Evolutionary conservation across 2,329 filamentous ascomycete species (phyloP), one percentile per base, ranked within the genome.

Genomic region (Fusarium heterosporum): DNA sequence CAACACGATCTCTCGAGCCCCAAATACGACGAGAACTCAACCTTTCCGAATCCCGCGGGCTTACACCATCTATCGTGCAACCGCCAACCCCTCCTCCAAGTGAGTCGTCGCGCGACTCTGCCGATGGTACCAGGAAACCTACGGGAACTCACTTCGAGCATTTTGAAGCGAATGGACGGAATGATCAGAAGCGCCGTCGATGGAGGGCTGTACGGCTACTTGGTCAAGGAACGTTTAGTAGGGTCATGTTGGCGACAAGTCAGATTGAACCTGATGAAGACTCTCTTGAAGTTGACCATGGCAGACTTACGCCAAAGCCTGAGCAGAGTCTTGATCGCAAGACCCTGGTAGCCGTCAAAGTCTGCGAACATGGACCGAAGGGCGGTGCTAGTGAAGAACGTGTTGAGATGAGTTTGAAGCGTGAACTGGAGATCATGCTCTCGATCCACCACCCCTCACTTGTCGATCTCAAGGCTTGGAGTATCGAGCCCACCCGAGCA

Each of bases 141-240:
- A 82, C 81, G 68, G 80, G 78, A 38, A 69, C 79, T 5, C 69
- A 76, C 46, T 76, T 81, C 56, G 89, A 93, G 69, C 88, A 89
- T 64, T 96, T 93, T 74, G 85, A 91, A 72, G 90, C 92, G 28
- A 83, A 81, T 67, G 90, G 87, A 4, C 84, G 91, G 32, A 82
- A 85, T 48, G 88, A 93, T 59, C 80, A 87, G 68, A 93, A 94
- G 76, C 84, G 88, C 19, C 88, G 90, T 56, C 85, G 88, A 68
- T 99, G 96, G 89, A 87, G 92, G 68, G 91, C 90, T 13, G 80
- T 99, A 38, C 90, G 92, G 59, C 82, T 90, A 67, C 85, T 99
- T 8, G 96, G 96, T 7, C 93, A 97, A 72, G 96, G 96, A 36
- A 97, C 96, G 1, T 99, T 99, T 77, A 97, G 94, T 76, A 92